A percentile compares a stretch with the other conserved stretches of the same genome.
Evolutionary conservation across 139 green algal species (phyloP).

Genomic region (Picochlorum sp.): DNA sequence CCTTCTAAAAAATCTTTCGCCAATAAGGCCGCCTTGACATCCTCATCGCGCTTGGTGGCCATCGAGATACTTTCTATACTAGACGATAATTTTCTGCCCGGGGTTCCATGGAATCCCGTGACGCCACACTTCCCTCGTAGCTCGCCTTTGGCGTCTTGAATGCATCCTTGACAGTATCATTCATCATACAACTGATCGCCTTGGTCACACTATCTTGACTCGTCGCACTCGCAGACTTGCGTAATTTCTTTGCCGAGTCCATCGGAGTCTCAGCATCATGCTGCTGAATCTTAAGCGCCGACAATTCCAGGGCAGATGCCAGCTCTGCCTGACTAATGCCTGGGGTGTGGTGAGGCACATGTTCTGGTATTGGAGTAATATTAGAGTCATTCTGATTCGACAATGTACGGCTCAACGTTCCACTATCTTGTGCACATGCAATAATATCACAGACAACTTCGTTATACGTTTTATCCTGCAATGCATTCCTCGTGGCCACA

Average conservation of each 20-base stretch:
- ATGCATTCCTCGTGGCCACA: conserved; percentile 6
- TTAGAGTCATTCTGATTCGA: background rate
- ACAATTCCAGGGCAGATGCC: background rate
- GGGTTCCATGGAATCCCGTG: background rate
- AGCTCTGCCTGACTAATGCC: background rate
- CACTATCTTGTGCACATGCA: conserved; percentile 19
- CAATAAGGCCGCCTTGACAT: conserved; percentile 19
- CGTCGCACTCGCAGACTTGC: background rate
- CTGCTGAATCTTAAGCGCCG: background rate
- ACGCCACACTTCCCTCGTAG: background rate
- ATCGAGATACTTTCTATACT: background rate
- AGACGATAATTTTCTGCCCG: background rate
- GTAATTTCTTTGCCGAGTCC: background rate
- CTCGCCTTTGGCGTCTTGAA: conserved; percentile 3
- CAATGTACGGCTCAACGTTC: background rate
- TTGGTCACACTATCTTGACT: conserved; percentile 16
- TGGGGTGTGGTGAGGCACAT: conserved; percentile 7
- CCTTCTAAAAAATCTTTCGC: conserved; percentile 67
- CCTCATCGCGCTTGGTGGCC: background rate
- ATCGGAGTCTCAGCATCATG: background rate
- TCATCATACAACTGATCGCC: conserved; percentile 25
- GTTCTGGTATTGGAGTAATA: conserved; percentile 13
- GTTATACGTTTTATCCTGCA: conserved; percentile 68
- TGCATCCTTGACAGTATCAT: conserved; percentile 19
- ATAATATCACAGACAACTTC: conserved; percentile 64